Conservation (phyloP, 208 protist genomes). For the Trypanosoma rangeli region DNA sequence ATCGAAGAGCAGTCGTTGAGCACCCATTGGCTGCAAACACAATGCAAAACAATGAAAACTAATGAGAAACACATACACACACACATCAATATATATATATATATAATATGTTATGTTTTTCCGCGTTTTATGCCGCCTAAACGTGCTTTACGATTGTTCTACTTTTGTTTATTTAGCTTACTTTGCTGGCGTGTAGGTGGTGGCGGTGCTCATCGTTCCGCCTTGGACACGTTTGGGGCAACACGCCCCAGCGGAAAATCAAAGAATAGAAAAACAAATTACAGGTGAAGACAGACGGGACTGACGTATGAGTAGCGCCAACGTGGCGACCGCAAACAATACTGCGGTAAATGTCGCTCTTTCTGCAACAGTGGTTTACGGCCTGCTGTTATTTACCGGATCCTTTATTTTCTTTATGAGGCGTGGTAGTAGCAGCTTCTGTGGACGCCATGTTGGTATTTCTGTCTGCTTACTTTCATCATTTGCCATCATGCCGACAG, state of each 20-base stretch:
- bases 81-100: no score
- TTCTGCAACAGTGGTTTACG: conserved; percentile 47
- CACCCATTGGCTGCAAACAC: background rate
- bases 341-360: conserved; percentile 47
- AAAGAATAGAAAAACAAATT: background rate
- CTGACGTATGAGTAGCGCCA: background rate
- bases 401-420: conserved; percentile 38
- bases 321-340: background rate
- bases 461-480: conserved; percentile 46
- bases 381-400: conserved; percentile 33
- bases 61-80: background rate
- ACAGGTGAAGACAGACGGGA: background rate
- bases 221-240: background rate
- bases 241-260: background rate
- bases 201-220: no score
- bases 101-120: no score
- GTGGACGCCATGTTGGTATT: conserved; percentile 19
- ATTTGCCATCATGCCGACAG: conserved; percentile 46
- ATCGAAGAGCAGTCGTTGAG: background rate
- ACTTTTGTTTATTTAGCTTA: no score
- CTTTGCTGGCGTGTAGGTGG: no score
- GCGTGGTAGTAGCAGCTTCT: conserved; percentile 1
- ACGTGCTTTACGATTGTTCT: no score
- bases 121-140: no score
- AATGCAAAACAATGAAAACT: conserved; percentile 14